Percentiles rank a stretch among this genome's conserved stretches.
Evolutionary conservation across 1,284 basidiomycete genomes (phyloP).

Genomic region (Cutaneotrichosporon mucoides): DNA sequence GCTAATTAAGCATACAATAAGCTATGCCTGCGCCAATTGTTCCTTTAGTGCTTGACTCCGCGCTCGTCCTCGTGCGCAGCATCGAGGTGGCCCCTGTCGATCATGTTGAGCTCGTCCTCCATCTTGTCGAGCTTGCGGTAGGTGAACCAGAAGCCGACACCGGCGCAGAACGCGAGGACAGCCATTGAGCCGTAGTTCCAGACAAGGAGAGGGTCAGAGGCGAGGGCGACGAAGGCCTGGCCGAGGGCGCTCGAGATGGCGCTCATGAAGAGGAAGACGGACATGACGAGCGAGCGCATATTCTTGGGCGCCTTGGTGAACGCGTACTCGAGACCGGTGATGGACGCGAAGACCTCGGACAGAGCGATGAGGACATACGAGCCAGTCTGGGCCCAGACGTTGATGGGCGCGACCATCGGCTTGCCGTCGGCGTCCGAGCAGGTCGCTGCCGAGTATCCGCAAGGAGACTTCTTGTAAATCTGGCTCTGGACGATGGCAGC

Average conservation of each 20-base stretch:
- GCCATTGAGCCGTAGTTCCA: constrained; percentile 46
- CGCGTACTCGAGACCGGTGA: constrained; percentile 53
- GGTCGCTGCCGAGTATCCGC: constrained; percentile 48
- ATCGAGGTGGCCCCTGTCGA: neutral
- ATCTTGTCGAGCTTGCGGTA: constrained; percentile 34
- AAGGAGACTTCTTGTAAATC: constrained; percentile 51
- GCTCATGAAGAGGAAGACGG: constrained; percentile 48
- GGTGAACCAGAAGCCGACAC: constrained; percentile 22
- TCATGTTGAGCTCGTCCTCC: constrained; percentile 6
- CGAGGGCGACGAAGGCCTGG: constrained; percentile 31
- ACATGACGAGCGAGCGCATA: constrained; percentile 50
- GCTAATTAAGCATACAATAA: neutral
- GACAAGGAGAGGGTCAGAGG: constrained; percentile 52
- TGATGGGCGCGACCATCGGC: constrained; percentile 19
- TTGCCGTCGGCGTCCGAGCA: constrained; percentile 18
- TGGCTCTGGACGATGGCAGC: constrained; percentile 50
- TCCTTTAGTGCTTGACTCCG: neutral
- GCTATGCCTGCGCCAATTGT: neutral
- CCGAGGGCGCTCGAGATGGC: constrained; percentile 51
- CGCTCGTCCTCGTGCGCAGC: neutral
- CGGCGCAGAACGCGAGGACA: constrained; percentile 40
- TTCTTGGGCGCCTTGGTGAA: constrained; percentile 50
- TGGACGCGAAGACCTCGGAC: constrained; percentile 53
- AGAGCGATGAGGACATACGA: constrained; percentile 51
- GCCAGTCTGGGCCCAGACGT: constrained; percentile 48